These are phyloP conservation scores for Cystobasidium slooffiae DNA, from an alignment of 1,284 basidiomycete species.

Conservation along the genomic window DNA sequence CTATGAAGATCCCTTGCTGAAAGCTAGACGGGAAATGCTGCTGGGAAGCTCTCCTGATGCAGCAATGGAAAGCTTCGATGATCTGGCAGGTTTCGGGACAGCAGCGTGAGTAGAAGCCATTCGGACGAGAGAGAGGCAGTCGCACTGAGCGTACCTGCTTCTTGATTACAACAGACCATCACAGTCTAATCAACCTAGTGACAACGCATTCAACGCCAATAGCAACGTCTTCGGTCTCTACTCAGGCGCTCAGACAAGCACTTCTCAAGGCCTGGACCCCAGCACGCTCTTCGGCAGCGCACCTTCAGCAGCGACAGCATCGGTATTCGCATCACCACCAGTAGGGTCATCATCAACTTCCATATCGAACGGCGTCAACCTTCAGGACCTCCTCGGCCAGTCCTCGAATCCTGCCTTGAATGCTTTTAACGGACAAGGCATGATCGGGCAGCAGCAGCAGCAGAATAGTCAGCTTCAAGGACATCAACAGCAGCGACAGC, in stretches of 20 bases:
- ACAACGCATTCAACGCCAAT: not conserved
- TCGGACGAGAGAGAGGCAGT: not conserved
- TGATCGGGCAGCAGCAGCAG: slow-evolving; percentile 5
- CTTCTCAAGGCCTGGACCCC: slow-evolving; percentile 20
- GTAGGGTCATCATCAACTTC: not conserved
- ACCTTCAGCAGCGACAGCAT: not conserved
- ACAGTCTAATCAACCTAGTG: not conserved
- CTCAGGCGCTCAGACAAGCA: not conserved
- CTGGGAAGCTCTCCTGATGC: slow-evolving; percentile 29
- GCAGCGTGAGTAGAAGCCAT: not conserved
- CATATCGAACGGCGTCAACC: no score
- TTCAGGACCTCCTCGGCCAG: slow-evolving; percentile 15
- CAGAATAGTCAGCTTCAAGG: slow-evolving; percentile 6
- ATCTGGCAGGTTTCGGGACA: slow-evolving; percentile 15
- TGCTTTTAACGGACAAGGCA: slow-evolving; percentile 4
- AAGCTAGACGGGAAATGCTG: slow-evolving; percentile 30
- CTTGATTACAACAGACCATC: not conserved
- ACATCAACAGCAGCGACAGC: slow-evolving; percentile 15
- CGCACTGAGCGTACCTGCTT: not conserved
- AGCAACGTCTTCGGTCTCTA: slow-evolving; percentile 22
- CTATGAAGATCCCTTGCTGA: slow-evolving; percentile 17
- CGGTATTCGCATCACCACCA: slow-evolving; percentile 3
- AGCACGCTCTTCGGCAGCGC: slow-evolving; percentile 18
- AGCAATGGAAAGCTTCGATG: slow-evolving; percentile 21
- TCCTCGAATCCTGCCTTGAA: not conserved